These are phyloP conservation scores for Elaeis guineensis DNA, from an alignment of 176 grass and related monocot species.

Conservation along the genomic window DNA sequence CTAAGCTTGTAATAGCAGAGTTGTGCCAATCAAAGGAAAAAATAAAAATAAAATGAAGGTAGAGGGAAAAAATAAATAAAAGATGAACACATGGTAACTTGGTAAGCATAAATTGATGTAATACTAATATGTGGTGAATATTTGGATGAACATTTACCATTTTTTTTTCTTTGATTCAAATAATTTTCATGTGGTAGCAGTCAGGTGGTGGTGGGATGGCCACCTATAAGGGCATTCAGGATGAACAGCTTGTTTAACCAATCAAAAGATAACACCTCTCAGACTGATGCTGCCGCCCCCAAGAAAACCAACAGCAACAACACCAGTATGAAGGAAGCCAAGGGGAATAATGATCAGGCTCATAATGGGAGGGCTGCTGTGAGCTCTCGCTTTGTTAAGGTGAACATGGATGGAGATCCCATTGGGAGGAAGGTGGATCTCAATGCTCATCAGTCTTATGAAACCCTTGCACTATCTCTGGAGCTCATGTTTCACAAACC, in stretches of 20 bases:
- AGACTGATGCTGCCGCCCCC: slow-evolving; percentile 9
- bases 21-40: too few species aligned
- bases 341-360: slow-evolving; percentile 22
- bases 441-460: slow-evolving; percentile 44
- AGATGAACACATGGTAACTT: too few species aligned
- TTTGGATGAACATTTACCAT: too few species aligned
- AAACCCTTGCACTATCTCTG: slow-evolving; percentile 51
- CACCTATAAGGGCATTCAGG: slow-evolving; percentile 61
- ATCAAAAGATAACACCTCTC: slow-evolving; percentile 38
- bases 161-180: neutral
- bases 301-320: slow-evolving; percentile 3
- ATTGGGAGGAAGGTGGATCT: slow-evolving; percentile 89
- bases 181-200: slow-evolving; percentile 14
- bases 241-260: slow-evolving; percentile 76
- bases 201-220: slow-evolving; percentile 79
- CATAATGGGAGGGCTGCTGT: slow-evolving; percentile 25
- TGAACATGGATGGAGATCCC: slow-evolving; percentile 78
- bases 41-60: too few species aligned
- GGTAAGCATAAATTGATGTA: too few species aligned
- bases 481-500: slow-evolving; percentile 76
- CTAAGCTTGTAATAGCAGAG: too few species aligned
- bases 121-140: too few species aligned
- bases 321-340: neutral
- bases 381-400: slow-evolving; percentile 45
- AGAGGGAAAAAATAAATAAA: too few species aligned